Evolutionary conservation across 1,284 basidiomycete genomes (phyloP).

Genomic region (Marasmius fiardii): DNA sequence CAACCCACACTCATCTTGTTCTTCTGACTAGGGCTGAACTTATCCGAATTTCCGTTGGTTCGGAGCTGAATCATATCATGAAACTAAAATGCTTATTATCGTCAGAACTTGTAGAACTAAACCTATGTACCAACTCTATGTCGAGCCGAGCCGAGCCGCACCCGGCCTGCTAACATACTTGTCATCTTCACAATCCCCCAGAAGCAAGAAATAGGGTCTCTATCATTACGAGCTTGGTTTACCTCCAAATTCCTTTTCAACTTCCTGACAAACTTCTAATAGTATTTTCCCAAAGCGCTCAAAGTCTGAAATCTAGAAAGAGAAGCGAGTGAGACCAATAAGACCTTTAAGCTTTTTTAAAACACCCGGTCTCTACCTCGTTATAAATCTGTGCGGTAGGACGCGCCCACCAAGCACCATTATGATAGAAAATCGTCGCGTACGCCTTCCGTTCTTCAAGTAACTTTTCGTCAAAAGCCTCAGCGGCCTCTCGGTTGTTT

Average conservation of each 20-base stretch:
- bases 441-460: not conserved
- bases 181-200: no score
- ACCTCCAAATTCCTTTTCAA: not conserved
- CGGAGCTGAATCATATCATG: no score
- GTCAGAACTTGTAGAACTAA: no score
- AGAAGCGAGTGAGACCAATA: not conserved
- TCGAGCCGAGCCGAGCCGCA: no score
- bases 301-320: not conserved
- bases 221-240: no score
- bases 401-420: conserved; percentile 6
- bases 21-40: no score
- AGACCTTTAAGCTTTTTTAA: not conserved
- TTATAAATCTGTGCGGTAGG: conserved; percentile 11
- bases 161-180: no score
- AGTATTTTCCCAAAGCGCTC: not conserved
- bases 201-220: no score
- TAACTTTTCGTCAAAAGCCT: not conserved
- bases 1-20: no score
- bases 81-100: no score
- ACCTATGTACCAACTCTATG: no score
- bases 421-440: conserved; percentile 3
- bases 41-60: no score
- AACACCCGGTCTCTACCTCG: conserved; percentile 1
- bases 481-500: not conserved
- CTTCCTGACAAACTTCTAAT: not conserved